These are phyloP conservation scores for Chlorella vulgaris DNA, from an alignment of 139 green algal species.

Conservation along the genomic window DNA sequence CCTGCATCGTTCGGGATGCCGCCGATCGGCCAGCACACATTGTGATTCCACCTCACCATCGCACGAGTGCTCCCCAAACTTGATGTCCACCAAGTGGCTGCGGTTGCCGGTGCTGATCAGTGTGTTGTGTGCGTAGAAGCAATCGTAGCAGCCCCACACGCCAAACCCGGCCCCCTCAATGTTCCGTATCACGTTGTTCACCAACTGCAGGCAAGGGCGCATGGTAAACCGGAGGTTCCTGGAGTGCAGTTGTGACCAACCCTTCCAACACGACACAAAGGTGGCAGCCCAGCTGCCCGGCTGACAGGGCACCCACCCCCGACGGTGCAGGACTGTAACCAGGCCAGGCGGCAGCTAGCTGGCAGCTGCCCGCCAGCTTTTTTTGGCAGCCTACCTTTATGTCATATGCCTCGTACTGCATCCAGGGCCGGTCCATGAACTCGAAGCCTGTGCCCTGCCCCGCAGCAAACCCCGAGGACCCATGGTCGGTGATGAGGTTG, in stretches of 20 bases:
- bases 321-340: too few relatives aligned
- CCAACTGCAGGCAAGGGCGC: not conserved
- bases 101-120: not conserved
- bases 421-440: conserved; percentile 2
- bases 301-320: too few relatives aligned
- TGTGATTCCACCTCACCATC: not conserved
- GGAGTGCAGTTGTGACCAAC: too few relatives aligned
- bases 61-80: not conserved
- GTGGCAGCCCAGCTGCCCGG: too few relatives aligned
- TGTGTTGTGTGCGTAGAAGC: conserved; percentile 29
- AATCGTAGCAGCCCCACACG: conserved; percentile 25
- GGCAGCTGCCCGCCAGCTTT: too few relatives aligned
- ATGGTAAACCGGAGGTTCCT: too few relatives aligned
- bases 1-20: not conserved
- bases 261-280: too few relatives aligned
- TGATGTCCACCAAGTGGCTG: conserved; percentile 1
- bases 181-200: conserved; percentile 5
- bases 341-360: too few relatives aligned
- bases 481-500: conserved; percentile 6
- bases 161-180: conserved; percentile 17
- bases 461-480: conserved; percentile 8
- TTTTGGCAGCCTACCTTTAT: too few relatives aligned
- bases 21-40: not conserved
- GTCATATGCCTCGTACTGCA: conserved; percentile 28
- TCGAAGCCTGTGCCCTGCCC: conserved; percentile 29